Conservation (phyloP, 495 filamentous ascomycete genomes). For the Bryoglossum gracile region DNA sequence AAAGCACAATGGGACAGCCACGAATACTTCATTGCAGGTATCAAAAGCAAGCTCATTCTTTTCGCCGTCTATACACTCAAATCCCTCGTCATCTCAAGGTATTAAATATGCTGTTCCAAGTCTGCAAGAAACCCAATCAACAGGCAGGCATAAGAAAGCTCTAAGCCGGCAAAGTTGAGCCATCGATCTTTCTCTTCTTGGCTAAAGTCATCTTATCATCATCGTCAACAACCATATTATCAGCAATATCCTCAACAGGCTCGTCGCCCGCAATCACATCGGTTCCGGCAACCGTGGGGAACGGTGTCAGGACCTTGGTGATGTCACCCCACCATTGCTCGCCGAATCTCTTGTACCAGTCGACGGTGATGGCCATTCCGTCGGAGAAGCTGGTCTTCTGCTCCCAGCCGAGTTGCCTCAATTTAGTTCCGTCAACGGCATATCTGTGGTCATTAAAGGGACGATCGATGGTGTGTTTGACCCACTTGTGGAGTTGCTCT, state of each 20-base stretch:
- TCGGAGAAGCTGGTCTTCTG: slow-evolving; percentile 54
- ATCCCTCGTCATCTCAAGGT: too few relatives aligned
- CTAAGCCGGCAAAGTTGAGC: too few relatives aligned
- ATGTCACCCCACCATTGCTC: slow-evolving; percentile 71
- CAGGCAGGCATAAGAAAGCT: too few relatives aligned
- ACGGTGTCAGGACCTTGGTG: slow-evolving; percentile 51
- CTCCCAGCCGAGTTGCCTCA: slow-evolving; percentile 57
- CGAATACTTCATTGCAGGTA: too few relatives aligned
- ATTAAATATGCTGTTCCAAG: too few relatives aligned
- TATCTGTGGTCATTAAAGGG: slow-evolving; percentile 70
- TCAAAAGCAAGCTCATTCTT: too few relatives aligned
- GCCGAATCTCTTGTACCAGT: slow-evolving; percentile 60
- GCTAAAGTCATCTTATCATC: slow-evolving; percentile 21
- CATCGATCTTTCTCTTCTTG: slow-evolving; percentile 24
- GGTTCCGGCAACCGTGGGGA: slow-evolving; percentile 45
- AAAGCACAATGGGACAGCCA: too few relatives aligned
- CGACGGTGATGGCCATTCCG: slow-evolving; percentile 56
- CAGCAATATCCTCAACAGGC: slow-evolving; percentile 35
- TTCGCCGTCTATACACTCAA: too few relatives aligned
- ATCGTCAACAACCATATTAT: slow-evolving; percentile 21
- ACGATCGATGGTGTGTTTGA: slow-evolving; percentile 59
- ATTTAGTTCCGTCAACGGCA: slow-evolving; percentile 59
- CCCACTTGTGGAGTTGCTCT: slow-evolving; percentile 44
- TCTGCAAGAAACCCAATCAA: too few relatives aligned
- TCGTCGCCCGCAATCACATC: slow-evolving; percentile 44